Base-by-base conservation (phyloP, 495 filamentous ascomycete genomes). In the Aspergillus kassunensis region DNA sequence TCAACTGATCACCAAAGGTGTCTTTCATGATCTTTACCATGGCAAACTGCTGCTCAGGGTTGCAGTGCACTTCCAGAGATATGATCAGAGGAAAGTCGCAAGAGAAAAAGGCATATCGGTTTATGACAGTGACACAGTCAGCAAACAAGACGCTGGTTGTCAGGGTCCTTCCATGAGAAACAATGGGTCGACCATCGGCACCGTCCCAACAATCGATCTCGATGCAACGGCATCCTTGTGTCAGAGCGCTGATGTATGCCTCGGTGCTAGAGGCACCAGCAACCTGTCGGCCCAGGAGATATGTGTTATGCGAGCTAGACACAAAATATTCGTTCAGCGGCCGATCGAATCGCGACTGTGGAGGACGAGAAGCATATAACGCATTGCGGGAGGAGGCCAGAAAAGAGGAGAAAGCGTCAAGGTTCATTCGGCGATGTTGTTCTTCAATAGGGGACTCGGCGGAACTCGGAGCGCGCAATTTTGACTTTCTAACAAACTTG, bases 151-250 rank as follows among this genome's bases (percentile, higher is more conserved):
- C 87, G 56, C 86, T 82, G 20, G 80, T 91, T 6, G 92, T 97
- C 67, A 91, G 78, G 11, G 90, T 95, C n/a, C 80, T 82, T 11
- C 93, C 93, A 60, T 98, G 93, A 54, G 83, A 87, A 23, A 98
- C 93, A 45, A 89, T 80, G 6, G 93, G 93, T 53, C 87, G 81
- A 27, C 87, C 89, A 59, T 95, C 86, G 23, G 79, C 74, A 12
- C 93, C 93, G 71, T 98, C 89, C 93, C 93, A 97, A 66, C 92
- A 97, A 71, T 98, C 93, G 37, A 98, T 88, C 69, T 98, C 93
- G 42, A 98, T 82, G 66, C 93, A 97, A 47, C 93, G 86, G 64
- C 93, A 98, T 34, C 90, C 91, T 41, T 85, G 81, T 56, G 89
- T 82, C 20, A 98, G 74, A n/a, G 91, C 90, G 45, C 80, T 82